Evolutionary conservation across 768 basidiomycete genomes (phyloP), one percentile per base, ranked within the genome.

Genomic region (Panus rudis): DNA sequence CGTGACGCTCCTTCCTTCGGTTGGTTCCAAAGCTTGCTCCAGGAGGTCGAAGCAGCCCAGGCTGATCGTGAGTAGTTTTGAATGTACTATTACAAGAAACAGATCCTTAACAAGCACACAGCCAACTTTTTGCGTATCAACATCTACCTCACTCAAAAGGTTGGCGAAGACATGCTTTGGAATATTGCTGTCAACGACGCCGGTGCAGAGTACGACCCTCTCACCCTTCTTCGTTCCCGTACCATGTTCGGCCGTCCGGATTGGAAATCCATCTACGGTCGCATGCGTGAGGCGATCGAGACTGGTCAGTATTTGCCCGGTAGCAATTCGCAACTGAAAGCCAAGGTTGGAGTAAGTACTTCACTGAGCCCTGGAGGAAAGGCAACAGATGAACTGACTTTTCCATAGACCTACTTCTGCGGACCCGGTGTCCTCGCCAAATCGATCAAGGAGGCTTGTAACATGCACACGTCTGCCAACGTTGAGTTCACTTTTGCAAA

Each of bases 1-100:
- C 83, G 88, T 59, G 88, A 92, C 52, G 80, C 86, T n/a, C 89
- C 89, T n/a, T 88, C 87, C n/a, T 92, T 96, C 56, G 92, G 90
- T 54, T 96, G 92, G 92, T 94, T 97, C 77, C 89, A 93, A 62
- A 81, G 75, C 48, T 67, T 96, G 41, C 71, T 96, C 47, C 83
- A 84, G 56, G 83, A 92, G 59, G 81, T 96, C 35, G 92, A 96
- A 61, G 79, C 78, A 38, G 84, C 87, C 34, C 91, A 92, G 58
- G 79, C 80, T 26, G 88, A 92, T 70, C 86, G 90, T 91, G 58
- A 71, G 87, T 73, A 11, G 10, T 30, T 30, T 10, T 13, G 23
- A 20, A 35, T 10, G 5, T 10, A 16, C 27, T 16, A 35, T 38
- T 2, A 12, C 3, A 11, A 41, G 25, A 26, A 49, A 25, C 10